Base-by-base conservation (phyloP, 768 basidiomycete species). In the Tricholoma saponaceum region DNA sequence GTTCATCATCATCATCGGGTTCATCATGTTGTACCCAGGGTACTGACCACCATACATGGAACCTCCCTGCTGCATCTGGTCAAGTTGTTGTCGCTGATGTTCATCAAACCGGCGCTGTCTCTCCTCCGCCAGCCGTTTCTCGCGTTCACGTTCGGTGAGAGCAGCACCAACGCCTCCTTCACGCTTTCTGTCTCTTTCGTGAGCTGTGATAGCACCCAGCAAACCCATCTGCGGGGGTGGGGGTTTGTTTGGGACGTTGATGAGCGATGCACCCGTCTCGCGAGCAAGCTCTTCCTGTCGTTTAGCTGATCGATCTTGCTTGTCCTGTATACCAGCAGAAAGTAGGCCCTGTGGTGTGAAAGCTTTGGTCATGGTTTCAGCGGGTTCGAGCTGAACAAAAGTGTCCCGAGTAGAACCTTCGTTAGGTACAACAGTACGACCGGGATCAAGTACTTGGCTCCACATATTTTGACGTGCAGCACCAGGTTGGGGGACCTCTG, bases 111-210 rank as follows among this genome's bases (percentile, higher is more conserved):
- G 89, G 57, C 96, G 83, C 68, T 96, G 94, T 51, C 95, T 81
- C 63, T 95, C 92, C 73, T 98, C 96, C 6, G 92, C 95, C 33
- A 93, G 60, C 32, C 96, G 81, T 69, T 91, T 90, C 66, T 98
- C 95, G 43, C 95, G 83, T 73, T 98, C 96, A 33, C 94, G 85
- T 74, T 98, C 95, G 0, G 97, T 98, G 64, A 99, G 74, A 2
- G 94, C 84, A 23, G 95, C 95, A 52, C 96, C 97, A 16, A 98
- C 85, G 35, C 96, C 96, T 52, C 97, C 95, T 58, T 96, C 95
- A 26, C 94, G 86, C 67, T 96, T 93, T 59, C 93, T 81, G 56
- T 98, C 96, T 53, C 92, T 83, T 72, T 99, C 94, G 69, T 97
- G 94, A 8, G 90, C 92, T 43, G 94, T 94, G 65, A 98, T 94